phyloP scores from a whole-genome alignment of 345 rosid species.

The Brassica carinata region DNA sequence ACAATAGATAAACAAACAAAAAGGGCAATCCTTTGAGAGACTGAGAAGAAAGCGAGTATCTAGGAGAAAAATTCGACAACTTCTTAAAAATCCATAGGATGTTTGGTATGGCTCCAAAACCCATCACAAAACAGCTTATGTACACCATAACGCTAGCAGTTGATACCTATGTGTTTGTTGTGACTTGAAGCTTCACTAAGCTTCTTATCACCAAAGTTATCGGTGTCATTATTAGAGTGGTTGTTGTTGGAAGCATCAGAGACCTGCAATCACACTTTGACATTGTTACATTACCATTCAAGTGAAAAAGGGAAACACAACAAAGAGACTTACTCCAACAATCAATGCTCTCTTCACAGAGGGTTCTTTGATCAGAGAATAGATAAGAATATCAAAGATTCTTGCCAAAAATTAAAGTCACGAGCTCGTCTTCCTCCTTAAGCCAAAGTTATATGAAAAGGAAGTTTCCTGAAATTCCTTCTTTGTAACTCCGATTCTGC shows the following conservation, averaged over 20 bases:
- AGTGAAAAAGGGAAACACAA: neutral
- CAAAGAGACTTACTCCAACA: slow-evolving; percentile 67
- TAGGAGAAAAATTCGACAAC: no score
- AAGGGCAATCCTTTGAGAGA: no score
- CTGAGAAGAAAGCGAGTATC: no score
- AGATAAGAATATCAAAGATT: no score
- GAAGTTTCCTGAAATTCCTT: no score
- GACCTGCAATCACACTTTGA: slow-evolving; percentile 49
- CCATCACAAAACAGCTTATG: slow-evolving; percentile 76
- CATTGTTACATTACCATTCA: neutral
- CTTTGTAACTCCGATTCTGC: no score
- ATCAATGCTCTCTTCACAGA: slow-evolving; percentile 74
- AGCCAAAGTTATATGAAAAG: no score
- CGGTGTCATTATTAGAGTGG: slow-evolving; percentile 62
- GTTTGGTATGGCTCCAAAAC: slow-evolving; percentile 82
- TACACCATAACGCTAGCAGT: slow-evolving; percentile 67
- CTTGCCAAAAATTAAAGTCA: no score
- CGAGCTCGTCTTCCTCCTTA: no score
- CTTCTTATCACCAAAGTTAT: slow-evolving; percentile 52
- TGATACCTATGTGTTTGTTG: slow-evolving; percentile 55
- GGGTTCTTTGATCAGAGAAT: slow-evolving; percentile 44
- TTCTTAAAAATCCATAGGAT: slow-evolving; percentile 49
- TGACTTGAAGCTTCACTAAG: slow-evolving; percentile 48
- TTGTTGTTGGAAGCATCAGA: slow-evolving; percentile 69
- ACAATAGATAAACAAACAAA: no score